A percentile compares a stretch with the other conserved stretches of the same genome.
phyloP scores from a whole-genome alignment of 1,284 basidiomycete genomes.

The Psilocybe mexicana region DNA sequence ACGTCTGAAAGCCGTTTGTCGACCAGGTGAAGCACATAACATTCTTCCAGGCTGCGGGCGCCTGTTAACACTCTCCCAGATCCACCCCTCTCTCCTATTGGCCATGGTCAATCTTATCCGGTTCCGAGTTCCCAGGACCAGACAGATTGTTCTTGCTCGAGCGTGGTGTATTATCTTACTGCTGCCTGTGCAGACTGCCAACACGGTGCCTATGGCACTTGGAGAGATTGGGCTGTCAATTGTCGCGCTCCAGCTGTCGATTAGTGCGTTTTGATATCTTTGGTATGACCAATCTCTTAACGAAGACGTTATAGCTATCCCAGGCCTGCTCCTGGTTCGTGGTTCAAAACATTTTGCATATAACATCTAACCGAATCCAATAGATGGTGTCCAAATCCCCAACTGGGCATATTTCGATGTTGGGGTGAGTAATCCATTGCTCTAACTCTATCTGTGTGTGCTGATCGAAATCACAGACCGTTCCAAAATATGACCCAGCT shows the following conservation, averaged over 20 bases:
- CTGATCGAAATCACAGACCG: not conserved
- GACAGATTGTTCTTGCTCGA: slow-evolving; percentile 22
- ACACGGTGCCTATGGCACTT: slow-evolving; percentile 11
- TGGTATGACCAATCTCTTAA: not conserved
- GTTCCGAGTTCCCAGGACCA: slow-evolving; percentile 5
- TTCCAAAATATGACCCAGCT: not conserved
- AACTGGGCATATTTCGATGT: slow-evolving; percentile 8
- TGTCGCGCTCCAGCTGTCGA: not conserved
- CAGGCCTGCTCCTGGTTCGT: not conserved
- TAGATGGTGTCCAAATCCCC: slow-evolving; percentile 1
- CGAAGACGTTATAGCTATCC: slow-evolving; percentile 1
- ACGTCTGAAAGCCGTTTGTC: slow-evolving; percentile 16
- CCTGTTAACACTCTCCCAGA: not conserved
- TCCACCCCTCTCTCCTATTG: not conserved
- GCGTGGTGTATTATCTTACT: slow-evolving; percentile 24
- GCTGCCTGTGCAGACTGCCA: slow-evolving; percentile 28
- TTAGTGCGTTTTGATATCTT: not conserved
- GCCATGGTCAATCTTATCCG: slow-evolving; percentile 3
- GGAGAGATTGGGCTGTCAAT: slow-evolving; percentile 11
- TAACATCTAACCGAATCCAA: not conserved
- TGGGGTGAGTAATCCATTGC: not conserved
- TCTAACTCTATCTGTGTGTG: not conserved
- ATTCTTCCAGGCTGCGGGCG: not conserved
- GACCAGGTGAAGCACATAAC: not conserved
- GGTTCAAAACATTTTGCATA: not conserved